These are phyloP conservation scores for Ophiocordyceps camponoti-rufipedis DNA, from an alignment of 2,329 filamentous ascomycete genomes.

Conservation along the genomic window DNA sequence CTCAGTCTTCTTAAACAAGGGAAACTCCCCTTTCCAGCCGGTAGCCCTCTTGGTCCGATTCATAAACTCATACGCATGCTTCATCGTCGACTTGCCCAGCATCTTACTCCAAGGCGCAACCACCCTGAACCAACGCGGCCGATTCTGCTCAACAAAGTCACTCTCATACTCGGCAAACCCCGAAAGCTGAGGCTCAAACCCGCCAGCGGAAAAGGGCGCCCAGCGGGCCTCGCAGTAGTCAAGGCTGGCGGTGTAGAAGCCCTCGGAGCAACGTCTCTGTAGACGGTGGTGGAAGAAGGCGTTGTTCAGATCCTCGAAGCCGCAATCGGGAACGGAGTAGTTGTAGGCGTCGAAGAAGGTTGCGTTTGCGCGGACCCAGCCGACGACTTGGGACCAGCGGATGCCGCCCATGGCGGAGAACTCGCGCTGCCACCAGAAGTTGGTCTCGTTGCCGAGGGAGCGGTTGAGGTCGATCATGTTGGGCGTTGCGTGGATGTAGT, in stretches of 20 bases:
- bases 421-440: background rate
- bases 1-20: background rate
- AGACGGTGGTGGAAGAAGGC: background rate
- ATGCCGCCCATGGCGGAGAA: background rate
- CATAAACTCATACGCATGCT: background rate
- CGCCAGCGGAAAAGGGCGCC: background rate
- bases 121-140: background rate
- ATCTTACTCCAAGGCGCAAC: background rate
- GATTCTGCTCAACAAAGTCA: background rate
- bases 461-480: background rate
- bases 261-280: too few species aligned
- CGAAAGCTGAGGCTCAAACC: background rate
- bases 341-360: background rate
- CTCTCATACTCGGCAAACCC: background rate
- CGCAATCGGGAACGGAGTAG: background rate
- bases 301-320: background rate
- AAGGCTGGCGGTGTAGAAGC: background rate
- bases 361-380: background rate
- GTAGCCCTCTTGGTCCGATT: background rate
- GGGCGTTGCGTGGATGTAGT: background rate
- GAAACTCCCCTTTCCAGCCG: background rate
- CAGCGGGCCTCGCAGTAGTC: background rate
- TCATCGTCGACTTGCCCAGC: background rate
- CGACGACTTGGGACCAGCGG: background rate
- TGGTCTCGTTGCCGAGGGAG: background rate